Conservation (phyloP, 2,329 filamentous ascomycete genomes). For the Didymella exigua region DNA sequence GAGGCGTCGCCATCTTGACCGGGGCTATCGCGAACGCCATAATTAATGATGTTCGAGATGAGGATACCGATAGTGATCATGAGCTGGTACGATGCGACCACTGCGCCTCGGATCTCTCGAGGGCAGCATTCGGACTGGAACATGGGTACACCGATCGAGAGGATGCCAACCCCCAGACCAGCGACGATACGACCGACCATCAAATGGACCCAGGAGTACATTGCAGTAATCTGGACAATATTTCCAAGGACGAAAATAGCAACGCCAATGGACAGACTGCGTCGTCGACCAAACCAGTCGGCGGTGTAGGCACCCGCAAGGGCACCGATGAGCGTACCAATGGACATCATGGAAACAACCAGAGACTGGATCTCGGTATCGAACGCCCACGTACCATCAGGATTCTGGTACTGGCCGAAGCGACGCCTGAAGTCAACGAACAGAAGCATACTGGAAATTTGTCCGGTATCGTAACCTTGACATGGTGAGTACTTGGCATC, state of each 20-base stretch:
- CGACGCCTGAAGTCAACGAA: conserved; percentile 60
- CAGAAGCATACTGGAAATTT: conserved; percentile 48
- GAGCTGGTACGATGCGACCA: conserved; percentile 60
- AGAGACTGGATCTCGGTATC: conserved; percentile 54
- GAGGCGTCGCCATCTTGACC: conserved; percentile 45
- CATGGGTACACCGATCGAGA: conserved; percentile 66
- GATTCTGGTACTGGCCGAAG: conserved; percentile 56
- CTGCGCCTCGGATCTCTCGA: conserved; percentile 65
- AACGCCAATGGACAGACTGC: conserved; percentile 57
- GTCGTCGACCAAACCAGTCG: conserved; percentile 57
- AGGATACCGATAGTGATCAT: conserved; percentile 54
- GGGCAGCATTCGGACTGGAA: conserved; percentile 70
- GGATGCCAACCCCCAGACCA: conserved; percentile 52
- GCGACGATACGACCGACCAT: conserved; percentile 56
- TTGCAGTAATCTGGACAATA: conserved; percentile 52
- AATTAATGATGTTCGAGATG: conserved; percentile 41
- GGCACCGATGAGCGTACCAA: conserved; percentile 52
- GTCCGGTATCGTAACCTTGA: conserved; percentile 64
- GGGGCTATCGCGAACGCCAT: conserved; percentile 51
- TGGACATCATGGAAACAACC: conserved; percentile 41
- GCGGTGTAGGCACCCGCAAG: conserved; percentile 55
- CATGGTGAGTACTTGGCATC: conserved; percentile 39
- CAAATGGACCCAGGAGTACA: conserved; percentile 51
- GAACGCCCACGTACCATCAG: conserved; percentile 48
- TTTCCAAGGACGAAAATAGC: conserved; percentile 51